A percentile compares a stretch with the other conserved stretches of the same genome.
Evolutionary conservation across 163 green algal genomes (phyloP).

Genomic region (Scenedesmus sp.): DNA sequence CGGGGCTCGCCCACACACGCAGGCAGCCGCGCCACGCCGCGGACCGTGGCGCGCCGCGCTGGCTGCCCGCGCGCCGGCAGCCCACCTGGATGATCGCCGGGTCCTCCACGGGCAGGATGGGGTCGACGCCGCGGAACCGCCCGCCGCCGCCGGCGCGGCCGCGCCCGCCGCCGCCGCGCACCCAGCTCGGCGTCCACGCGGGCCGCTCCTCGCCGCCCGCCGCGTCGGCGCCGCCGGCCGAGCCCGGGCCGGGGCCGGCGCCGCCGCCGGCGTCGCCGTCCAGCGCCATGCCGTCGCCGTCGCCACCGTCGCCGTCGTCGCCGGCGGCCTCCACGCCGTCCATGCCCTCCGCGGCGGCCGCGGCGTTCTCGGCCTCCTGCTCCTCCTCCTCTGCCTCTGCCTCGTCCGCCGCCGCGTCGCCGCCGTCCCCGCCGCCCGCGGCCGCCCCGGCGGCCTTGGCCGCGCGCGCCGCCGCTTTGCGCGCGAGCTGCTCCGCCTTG

Average conservation of each 20-base stretch:
- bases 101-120: constrained; percentile 78
- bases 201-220: neutral
- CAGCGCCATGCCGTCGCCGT: neutral
- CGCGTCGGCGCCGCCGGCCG: neutral
- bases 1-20: neutral
- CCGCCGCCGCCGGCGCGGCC: constrained; percentile 47
- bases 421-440: constrained; percentile 24
- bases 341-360: neutral
- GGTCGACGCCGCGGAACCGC: constrained; percentile 72
- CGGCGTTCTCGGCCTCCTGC: neutral
- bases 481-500: constrained; percentile 14
- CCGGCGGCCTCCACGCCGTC: neutral
- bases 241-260: neutral
- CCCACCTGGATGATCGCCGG: constrained; percentile 52
- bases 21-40: neutral
- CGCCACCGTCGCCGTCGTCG: neutral
- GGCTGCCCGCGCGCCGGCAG: too few relatives aligned
- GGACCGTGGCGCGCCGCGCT: too few relatives aligned
- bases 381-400: constrained; percentile 3
- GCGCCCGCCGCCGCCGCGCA: constrained; percentile 34
- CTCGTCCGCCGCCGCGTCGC: constrained; percentile 3
- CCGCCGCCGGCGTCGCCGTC: too few relatives aligned
- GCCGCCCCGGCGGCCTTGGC: neutral
- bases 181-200: constrained; percentile 23
- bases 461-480: constrained; percentile 26